phyloP scores from a whole-genome alignment of 1,284 basidiomycete genomes.

The Cerioporus squamosus region DNA sequence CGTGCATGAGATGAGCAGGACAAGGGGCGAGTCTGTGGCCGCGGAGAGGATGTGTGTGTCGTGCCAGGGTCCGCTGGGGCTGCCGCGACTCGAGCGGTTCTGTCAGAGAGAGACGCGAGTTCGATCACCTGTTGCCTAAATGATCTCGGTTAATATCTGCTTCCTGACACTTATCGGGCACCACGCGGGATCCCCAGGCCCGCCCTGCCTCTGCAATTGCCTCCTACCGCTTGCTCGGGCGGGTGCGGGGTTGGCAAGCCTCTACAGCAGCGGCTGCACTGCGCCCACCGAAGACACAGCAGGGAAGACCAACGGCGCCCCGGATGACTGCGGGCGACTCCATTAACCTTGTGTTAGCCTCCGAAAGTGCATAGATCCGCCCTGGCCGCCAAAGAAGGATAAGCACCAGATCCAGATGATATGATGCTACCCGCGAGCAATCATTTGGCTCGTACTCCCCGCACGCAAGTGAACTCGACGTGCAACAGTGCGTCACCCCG shows the following conservation, averaged over 20 bases:
- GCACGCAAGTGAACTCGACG: no score
- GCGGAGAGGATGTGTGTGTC: neutral
- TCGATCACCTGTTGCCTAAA: constrained; percentile 20
- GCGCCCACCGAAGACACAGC: no score
- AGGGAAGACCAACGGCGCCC: no score
- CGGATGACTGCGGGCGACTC: no score
- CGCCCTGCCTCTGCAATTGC: neutral
- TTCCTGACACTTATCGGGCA: constrained; percentile 5
- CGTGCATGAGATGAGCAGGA: constrained; percentile 12
- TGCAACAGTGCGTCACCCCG: no score
- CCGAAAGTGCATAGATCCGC: constrained; percentile 20
- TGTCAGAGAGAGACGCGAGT: constrained; percentile 3
- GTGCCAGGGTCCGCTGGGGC: constrained; percentile 1
- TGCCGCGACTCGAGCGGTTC: constrained; percentile 5
- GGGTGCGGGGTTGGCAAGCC: no score
- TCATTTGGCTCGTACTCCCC: neutral
- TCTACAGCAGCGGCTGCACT: no score
- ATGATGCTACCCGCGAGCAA: neutral
- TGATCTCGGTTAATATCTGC: constrained; percentile 14
- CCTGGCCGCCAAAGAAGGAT: neutral
- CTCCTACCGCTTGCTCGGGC: neutral
- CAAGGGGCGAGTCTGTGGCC: neutral
- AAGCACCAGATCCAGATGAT: constrained; percentile 2
- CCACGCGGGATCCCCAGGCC: constrained; percentile 4
- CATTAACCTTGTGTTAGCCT: neutral